phyloP scores from a whole-genome alignment of 2,329 filamentous ascomycete species.

The Aaosphaeria arxii region DNA sequence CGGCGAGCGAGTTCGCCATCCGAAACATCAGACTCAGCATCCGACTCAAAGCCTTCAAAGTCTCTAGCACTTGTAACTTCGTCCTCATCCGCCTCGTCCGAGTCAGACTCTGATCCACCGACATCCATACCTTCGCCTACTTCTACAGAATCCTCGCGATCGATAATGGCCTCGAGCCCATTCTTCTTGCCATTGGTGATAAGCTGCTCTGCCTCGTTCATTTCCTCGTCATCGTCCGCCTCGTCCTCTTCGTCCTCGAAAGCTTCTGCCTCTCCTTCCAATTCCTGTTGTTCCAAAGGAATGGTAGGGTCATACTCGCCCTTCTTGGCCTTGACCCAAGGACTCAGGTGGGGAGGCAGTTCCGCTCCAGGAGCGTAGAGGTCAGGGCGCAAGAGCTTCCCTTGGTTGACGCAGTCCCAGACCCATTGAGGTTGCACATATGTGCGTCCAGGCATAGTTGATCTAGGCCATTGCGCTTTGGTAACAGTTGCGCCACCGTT shows the following conservation, averaged over 20 bases:
- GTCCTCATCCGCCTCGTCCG: conserved; percentile 46
- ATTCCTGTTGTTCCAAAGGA: conserved; percentile 81
- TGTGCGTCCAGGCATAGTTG: conserved; percentile 81
- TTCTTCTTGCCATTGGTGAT: conserved; percentile 20
- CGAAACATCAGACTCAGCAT: conserved; percentile 44
- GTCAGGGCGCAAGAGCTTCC: conserved; percentile 81
- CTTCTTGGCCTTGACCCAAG: conserved; percentile 84
- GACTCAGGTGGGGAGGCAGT: conserved; percentile 90
- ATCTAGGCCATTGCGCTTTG: conserved; percentile 54
- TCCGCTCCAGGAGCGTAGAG: conserved; percentile 86
- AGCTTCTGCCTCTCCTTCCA: conserved; percentile 77
- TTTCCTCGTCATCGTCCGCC: conserved; percentile 40
- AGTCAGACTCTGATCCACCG: conserved; percentile 44
- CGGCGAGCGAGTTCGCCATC: conserved; percentile 61
- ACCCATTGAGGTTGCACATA: conserved; percentile 98
- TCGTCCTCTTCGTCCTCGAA: conserved; percentile 55
- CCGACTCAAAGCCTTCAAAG: conserved; percentile 48
- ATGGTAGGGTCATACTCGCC: conserved; percentile 90
- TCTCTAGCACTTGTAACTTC: conserved; percentile 46
- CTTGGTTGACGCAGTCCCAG: conserved; percentile 94
- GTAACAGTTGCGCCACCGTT: conserved; percentile 48
- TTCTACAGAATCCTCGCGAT: conserved; percentile 44
- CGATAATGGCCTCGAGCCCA: conserved; percentile 27
- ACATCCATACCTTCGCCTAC: conserved; percentile 50
- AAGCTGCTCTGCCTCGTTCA: conserved; percentile 33